Evolutionary conservation across 1,284 basidiomycete genomes (phyloP).

Genomic region (Coniferiporia weirii): DNA sequence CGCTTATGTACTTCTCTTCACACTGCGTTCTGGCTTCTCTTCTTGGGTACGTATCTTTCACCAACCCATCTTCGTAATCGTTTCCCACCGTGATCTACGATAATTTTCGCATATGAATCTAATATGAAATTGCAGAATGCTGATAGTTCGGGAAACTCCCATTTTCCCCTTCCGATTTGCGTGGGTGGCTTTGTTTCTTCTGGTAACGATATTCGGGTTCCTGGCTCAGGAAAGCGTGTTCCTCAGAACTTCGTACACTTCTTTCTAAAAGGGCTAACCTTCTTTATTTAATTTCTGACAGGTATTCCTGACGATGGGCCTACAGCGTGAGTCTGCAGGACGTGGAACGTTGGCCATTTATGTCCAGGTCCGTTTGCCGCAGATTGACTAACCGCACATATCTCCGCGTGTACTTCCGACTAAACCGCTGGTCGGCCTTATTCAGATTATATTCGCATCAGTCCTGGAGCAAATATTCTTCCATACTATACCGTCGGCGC

Average conservation of each 20-base stretch:
- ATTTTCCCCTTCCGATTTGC: constrained; percentile 29
- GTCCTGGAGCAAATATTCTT: constrained; percentile 57
- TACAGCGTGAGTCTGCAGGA: constrained; percentile 60
- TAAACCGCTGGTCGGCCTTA: not conserved
- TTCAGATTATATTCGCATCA: constrained; percentile 55
- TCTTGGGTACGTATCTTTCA: constrained; percentile 35
- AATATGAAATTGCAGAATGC: constrained; percentile 14
- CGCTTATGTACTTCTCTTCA: constrained; percentile 60
- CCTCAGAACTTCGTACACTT: not conserved
- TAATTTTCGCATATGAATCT: not conserved
- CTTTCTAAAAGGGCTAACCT: not conserved
- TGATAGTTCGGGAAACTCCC: constrained; percentile 20
- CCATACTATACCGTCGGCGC: constrained; percentile 40
- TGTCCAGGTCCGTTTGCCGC: constrained; percentile 38
- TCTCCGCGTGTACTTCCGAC: not conserved
- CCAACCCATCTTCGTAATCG: not conserved
- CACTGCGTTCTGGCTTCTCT: constrained; percentile 53
- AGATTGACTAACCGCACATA: not conserved
- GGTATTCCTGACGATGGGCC: constrained; percentile 54
- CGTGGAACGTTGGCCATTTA: constrained; percentile 59
- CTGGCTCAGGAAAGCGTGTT: constrained; percentile 25
- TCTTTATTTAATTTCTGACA: constrained; percentile 20
- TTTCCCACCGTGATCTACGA: constrained; percentile 1
- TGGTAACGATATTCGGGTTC: constrained; percentile 31
- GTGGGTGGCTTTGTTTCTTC: constrained; percentile 21